Conservation (phyloP, 371 early-diverging fungal species). For the Blakeslea trispora region DNA sequence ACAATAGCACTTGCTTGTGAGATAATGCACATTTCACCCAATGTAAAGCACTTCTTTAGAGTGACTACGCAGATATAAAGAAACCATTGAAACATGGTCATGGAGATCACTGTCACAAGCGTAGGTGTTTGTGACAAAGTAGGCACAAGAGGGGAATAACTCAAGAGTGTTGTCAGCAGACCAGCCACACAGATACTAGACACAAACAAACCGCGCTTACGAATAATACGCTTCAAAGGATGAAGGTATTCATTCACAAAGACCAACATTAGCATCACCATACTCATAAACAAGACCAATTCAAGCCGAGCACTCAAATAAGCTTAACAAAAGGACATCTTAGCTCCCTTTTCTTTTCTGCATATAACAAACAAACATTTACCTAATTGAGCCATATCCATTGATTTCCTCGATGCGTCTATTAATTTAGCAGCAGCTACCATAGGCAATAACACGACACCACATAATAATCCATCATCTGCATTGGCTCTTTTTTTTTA, state of each 20-base stretch:
- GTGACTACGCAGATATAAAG: conserved; percentile 46
- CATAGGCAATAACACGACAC: conserved; percentile 43
- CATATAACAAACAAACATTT: no score
- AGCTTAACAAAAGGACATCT: conserved; percentile 8
- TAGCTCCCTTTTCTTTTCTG: no score
- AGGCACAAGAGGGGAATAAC: conserved; percentile 28
- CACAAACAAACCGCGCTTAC: conserved; percentile 44
- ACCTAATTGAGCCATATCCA: conserved; percentile 23
- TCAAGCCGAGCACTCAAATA: conserved; percentile 39
- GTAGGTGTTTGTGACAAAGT: conserved; percentile 29
- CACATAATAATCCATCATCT: conserved; percentile 50
- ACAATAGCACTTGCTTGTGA: conserved; percentile 61
- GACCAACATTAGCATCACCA: conserved; percentile 30
- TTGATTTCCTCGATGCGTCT: conserved; percentile 19
- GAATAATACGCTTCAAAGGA: conserved; percentile 36
- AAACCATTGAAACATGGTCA: conserved; percentile 44
- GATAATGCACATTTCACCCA: conserved; percentile 70
- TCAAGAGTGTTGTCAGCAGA: conserved; percentile 32
- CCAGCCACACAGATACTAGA: conserved; percentile 37
- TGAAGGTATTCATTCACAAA: conserved; percentile 32
- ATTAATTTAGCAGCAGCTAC: conserved; percentile 40
- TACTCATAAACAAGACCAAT: conserved; percentile 36
- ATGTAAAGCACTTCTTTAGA: conserved; percentile 61
- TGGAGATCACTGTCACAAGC: conserved; percentile 27
- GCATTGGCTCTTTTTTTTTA: conserved; percentile 47